These are phyloP conservation scores for Fusarium praegraminearum DNA, from an alignment of 2,329 filamentous ascomycete species.

Conservation along the genomic window DNA sequence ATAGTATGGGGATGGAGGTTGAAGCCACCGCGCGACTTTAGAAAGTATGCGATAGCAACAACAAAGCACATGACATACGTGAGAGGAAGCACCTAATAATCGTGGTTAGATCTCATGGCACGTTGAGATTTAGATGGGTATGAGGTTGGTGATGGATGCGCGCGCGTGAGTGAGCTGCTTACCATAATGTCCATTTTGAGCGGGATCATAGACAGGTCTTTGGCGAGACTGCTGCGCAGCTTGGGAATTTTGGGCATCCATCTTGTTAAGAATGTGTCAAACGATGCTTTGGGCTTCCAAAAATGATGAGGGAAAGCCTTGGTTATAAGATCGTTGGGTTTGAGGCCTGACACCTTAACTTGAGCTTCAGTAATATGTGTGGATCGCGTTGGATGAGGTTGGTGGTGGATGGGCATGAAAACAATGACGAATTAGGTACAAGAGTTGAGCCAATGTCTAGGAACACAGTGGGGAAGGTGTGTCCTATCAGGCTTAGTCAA, in stretches of 20 bases:
- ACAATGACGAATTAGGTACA: constrained; percentile 10
- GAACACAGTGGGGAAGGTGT: constrained; percentile 1
- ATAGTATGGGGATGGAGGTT: neutral
- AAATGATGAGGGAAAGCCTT: constrained; percentile 1
- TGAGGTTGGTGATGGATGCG: neutral
- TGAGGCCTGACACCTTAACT: constrained; percentile 10
- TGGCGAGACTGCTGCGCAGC: constrained; percentile 68
- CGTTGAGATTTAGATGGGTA: neutral
- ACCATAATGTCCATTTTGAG: constrained; percentile 84
- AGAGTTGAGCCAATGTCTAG: neutral
- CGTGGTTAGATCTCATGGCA: constrained; percentile 11
- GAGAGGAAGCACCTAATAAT: constrained; percentile 60
- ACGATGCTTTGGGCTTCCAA: neutral
- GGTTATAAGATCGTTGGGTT: constrained; percentile 6
- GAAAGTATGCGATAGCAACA: constrained; percentile 1
- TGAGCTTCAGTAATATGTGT: constrained; percentile 11
- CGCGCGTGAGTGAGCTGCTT: constrained; percentile 49
- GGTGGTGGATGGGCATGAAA: constrained; percentile 9
- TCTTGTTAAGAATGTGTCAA: constrained; percentile 36
- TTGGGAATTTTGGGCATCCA: constrained; percentile 60
- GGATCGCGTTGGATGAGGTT: constrained; percentile 7
- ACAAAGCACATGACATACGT: constrained; percentile 50
- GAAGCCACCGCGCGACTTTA: constrained; percentile 3
- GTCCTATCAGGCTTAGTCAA: neutral
- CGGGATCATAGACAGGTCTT: constrained; percentile 77